Evolutionary conservation across 208 protist species (phyloP), one percentile per base, ranked within the genome.

Genomic region (Angomonas deanei): DNA sequence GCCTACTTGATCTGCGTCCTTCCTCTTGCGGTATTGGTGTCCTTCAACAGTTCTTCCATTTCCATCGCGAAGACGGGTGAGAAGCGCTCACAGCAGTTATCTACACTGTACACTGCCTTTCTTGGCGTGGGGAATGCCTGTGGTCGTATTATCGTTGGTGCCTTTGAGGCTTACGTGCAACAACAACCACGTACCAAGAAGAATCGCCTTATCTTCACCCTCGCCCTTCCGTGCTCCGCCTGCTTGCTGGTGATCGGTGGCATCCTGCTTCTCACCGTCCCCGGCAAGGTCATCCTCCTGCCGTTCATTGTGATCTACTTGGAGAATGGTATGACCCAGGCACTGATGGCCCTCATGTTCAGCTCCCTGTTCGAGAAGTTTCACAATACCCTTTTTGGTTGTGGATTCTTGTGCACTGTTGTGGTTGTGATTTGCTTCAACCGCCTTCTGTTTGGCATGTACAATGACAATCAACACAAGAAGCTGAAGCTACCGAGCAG

Each of bases 381-480:
- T 49, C 80, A 80, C 69, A 81, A 72, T 57, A 72, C 73, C 31
- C 75, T 83, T 21, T 81, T 78, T 68, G 74, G 60, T 53, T 48
- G 76, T 46, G 60, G 66, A 11, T 83, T 78, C 50, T 21, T 76
- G 30, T 75, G 74, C 42, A 68, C 60, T 46, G 66, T 70, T 50
- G 33, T 83, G n/a, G 66, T 54, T n/a, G 67, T 78, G 5, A 74
- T 86, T 46, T 66, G 64, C 65, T 83, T 83, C 57, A 83, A 86
- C 69, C 76, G 70, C 34, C 47, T 76, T n/a, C 63, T 87, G 34
- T 81, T 87, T 48, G 80, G 80, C 32, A 62, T 76, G 46, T 67
- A 66, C 59, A 71, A 79, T 47, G 74, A 83, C 63, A 68, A 65
- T 47, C 68, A 74, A 61, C 74, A 80, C 59, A 48, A 42, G 31